These are phyloP conservation scores for Sporormia fimetaria DNA, from an alignment of 495 filamentous ascomycete genomes.

Conservation along the genomic window DNA sequence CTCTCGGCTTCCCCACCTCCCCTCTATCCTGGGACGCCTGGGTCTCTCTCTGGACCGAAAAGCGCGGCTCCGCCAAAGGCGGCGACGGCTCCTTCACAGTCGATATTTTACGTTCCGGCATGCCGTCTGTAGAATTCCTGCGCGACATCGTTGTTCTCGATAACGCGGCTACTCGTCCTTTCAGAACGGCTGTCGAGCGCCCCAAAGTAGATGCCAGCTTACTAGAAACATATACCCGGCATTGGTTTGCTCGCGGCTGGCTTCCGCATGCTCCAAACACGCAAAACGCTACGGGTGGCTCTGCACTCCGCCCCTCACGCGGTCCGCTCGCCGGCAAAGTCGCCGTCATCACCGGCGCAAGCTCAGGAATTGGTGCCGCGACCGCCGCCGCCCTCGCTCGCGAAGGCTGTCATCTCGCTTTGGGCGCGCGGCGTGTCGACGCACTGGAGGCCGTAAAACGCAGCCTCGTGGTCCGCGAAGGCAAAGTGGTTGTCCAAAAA, in stretches of 20 bases:
- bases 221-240: constrained; percentile 53
- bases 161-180: constrained; percentile 45
- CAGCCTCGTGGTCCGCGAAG: constrained; percentile 38
- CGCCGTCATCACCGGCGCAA: constrained; percentile 45
- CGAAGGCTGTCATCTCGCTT: constrained; percentile 50
- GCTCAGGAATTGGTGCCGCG: constrained; percentile 45
- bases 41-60: constrained; percentile 50
- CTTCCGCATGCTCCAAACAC: constrained; percentile 43
- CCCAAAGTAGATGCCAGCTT: constrained; percentile 49
- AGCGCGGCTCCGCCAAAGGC: constrained; percentile 44
- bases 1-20: constrained; percentile 53
- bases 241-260: constrained; percentile 62
- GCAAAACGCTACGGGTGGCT: constrained; percentile 30
- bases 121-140: constrained; percentile 53
- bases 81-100: constrained; percentile 50
- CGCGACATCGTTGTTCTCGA: constrained; percentile 49
- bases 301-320: constrained; percentile 30
- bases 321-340: constrained; percentile 44
- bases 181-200: constrained; percentile 44
- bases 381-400: constrained; percentile 32
- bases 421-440: constrained; percentile 51
- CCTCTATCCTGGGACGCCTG: constrained; percentile 50
- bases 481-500: constrained; percentile 45
- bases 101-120: constrained; percentile 37
- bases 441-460: constrained; percentile 47